Conservation (phyloP, 345 rosid genomes). For the Clarkia xantiana region DNA sequence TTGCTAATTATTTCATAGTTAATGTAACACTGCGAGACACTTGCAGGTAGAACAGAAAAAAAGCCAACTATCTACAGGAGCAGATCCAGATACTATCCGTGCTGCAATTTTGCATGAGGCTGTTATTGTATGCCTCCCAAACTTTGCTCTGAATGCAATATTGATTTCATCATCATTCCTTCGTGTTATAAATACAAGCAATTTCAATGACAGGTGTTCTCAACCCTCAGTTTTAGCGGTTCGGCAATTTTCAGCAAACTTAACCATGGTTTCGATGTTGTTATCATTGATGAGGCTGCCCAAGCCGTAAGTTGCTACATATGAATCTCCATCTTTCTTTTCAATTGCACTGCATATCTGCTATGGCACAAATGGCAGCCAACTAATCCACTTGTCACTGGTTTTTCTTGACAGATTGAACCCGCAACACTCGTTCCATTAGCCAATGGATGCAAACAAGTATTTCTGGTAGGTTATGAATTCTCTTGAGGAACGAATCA, state of each 20-base stretch:
- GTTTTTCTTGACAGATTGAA: slow-evolving; percentile 54
- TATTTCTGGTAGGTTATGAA: slow-evolving; percentile 54
- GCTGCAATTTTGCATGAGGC: slow-evolving; percentile 76
- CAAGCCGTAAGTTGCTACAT: slow-evolving; percentile 64
- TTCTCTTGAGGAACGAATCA: not conserved
- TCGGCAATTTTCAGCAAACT: slow-evolving; percentile 53
- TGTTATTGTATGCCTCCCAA: slow-evolving; percentile 47
- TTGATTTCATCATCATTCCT: slow-evolving; percentile 4
- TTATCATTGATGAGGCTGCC: slow-evolving; percentile 97
- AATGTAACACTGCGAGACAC: slow-evolving; percentile 5
- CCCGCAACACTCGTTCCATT: slow-evolving; percentile 95
- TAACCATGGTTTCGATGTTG: slow-evolving; percentile 76
- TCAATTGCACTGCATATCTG: not conserved
- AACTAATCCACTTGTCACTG: not conserved
- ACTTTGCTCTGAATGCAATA: slow-evolving; percentile 9
- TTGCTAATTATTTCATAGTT: not conserved
- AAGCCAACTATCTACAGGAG: slow-evolving; percentile 52
- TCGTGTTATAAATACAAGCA: slow-evolving; percentile 5
- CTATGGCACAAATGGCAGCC: not conserved
- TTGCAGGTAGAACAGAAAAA: slow-evolving; percentile 75
- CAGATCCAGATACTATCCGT: slow-evolving; percentile 59
- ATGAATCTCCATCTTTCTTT: not conserved
- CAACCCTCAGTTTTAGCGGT: slow-evolving; percentile 96
- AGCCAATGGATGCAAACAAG: slow-evolving; percentile 93
- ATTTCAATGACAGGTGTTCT: slow-evolving; percentile 49